phyloP scores from a whole-genome alignment of 2,329 filamentous ascomycete genomes.

The Talaromyces sp. region DNA sequence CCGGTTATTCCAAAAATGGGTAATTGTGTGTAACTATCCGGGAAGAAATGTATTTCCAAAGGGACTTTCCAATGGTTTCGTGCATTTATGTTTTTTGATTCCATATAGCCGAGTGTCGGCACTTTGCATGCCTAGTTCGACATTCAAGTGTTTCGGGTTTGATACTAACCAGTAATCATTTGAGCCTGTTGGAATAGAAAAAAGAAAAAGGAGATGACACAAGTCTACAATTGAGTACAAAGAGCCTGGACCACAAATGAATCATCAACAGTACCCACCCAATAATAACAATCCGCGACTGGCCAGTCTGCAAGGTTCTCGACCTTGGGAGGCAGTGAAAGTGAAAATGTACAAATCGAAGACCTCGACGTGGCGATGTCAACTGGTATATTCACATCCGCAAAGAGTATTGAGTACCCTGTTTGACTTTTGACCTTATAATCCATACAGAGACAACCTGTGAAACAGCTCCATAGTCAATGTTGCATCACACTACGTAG shows the following conservation, averaged over 20 bases:
- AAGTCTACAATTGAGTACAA: not conserved
- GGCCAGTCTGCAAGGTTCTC: no score
- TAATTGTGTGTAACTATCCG: not conserved
- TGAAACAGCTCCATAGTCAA: not conserved
- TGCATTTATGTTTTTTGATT: no score
- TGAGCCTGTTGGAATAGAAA: no score
- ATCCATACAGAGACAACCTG: not conserved
- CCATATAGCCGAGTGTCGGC: not conserved
- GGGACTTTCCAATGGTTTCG: not conserved
- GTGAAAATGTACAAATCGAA: no score
- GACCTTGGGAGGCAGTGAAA: no score
- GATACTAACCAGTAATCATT: no score
- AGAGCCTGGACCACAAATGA: no score
- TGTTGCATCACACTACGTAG: not conserved
- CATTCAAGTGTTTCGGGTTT: not conserved
- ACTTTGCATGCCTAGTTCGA: not conserved
- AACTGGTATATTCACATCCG: not conserved
- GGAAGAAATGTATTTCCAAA: no score
- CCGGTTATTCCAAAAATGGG: not conserved
- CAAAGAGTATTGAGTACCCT: not conserved
- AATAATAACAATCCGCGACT: no score
- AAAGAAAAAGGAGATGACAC: not conserved
- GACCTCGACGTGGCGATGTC: no score
- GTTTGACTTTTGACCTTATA: no score
- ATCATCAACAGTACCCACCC: no score